phyloP scores from a whole-genome alignment of 768 basidiomycete genomes.

The Amanita polypyramis region DNA sequence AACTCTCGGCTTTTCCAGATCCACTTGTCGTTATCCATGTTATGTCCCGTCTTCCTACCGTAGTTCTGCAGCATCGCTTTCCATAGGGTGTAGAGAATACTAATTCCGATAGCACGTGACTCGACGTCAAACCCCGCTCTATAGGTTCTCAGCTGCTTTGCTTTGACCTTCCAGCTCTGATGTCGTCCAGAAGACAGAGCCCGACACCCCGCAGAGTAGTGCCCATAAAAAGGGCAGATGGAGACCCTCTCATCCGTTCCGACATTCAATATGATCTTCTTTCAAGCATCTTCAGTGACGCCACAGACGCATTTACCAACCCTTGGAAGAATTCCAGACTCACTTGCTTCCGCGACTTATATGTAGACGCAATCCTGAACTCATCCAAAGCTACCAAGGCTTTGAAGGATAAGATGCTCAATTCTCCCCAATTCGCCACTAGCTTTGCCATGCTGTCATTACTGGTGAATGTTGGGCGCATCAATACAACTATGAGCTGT shows the following conservation, averaged over 20 bases:
- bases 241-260: slow-evolving; percentile 52
- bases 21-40: neutral
- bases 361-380: slow-evolving; percentile 36
- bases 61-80: neutral
- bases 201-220: slow-evolving; percentile 30
- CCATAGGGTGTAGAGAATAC: neutral
- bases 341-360: slow-evolving; percentile 50
- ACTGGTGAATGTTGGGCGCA: slow-evolving; percentile 68
- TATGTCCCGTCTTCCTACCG: neutral
- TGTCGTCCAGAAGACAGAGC: slow-evolving; percentile 29
- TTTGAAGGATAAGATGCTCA: slow-evolving; percentile 62
- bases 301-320: slow-evolving; percentile 42
- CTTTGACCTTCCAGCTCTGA: slow-evolving; percentile 1
- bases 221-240: slow-evolving; percentile 47
- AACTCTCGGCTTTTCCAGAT: slow-evolving; percentile 1
- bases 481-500: slow-evolving; percentile 83
- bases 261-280: slow-evolving; percentile 80
- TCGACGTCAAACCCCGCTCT: neutral
- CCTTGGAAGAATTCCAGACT: slow-evolving; percentile 29
- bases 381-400: slow-evolving; percentile 62
- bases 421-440: slow-evolving; percentile 43
- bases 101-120: slow-evolving; percentile 3
- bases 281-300: slow-evolving; percentile 63
- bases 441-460: slow-evolving; percentile 71
- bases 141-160: slow-evolving; percentile 2